Evolutionary conservation across 2,329 filamentous ascomycete genomes (phyloP).

Genomic region (Onygenales sp.): DNA sequence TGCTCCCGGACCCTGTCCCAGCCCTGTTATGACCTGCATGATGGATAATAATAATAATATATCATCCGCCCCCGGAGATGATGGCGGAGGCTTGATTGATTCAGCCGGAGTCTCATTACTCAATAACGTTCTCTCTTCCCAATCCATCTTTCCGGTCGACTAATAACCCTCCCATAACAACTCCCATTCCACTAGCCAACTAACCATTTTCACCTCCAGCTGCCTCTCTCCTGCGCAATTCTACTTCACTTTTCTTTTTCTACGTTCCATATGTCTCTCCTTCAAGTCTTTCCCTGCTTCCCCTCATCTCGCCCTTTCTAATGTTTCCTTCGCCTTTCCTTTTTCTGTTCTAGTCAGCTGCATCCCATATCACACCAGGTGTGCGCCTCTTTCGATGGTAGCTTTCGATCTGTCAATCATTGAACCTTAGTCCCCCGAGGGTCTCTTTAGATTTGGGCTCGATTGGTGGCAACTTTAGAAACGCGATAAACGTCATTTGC

Average conservation of each 20-base stretch:
- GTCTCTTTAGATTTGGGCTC: not conserved
- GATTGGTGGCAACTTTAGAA: not conserved
- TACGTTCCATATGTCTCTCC: not conserved
- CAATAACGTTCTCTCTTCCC: not conserved
- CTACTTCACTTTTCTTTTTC: not conserved
- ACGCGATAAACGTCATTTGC: not conserved
- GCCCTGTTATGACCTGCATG: slow-evolving; percentile 5
- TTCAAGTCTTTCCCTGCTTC: not conserved
- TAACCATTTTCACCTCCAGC: not conserved
- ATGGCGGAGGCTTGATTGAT: slow-evolving; percentile 4
- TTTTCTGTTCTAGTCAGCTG: not conserved
- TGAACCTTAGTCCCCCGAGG: slow-evolving; percentile 2
- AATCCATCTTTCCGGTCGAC: not conserved
- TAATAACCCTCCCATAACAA: not conserved
- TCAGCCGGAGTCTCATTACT: not conserved
- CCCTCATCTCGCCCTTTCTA: not conserved
- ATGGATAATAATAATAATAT: slow-evolving; percentile 6
- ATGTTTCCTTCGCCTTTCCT: not conserved
- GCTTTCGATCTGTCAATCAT: slow-evolving; percentile 2
- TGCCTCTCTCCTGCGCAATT: not conserved
- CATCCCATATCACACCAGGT: not conserved
- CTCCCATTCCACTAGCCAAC: not conserved
- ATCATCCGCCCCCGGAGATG: slow-evolving; percentile 2
- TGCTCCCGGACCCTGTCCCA: slow-evolving; percentile 1
- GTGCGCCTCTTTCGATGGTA: slow-evolving; percentile 4